Evolutionary conservation across 2,329 filamentous ascomycete species (phyloP), one percentile per base, ranked within the genome.

Genomic region (Fusarium miscanthi): DNA sequence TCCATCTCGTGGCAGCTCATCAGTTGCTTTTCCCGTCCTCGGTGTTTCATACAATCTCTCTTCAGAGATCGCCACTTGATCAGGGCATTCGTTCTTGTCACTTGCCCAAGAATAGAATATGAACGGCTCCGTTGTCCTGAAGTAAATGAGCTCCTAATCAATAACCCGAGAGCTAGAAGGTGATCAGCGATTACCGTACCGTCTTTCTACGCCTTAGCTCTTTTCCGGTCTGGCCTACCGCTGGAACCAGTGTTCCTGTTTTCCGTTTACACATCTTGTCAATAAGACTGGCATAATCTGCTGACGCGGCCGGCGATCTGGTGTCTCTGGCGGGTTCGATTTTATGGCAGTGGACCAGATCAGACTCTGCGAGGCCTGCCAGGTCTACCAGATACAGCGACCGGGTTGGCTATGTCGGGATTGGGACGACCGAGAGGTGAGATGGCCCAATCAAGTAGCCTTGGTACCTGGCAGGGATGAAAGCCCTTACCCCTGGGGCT

Each of bases 401-500:
- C 46, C 48, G 63, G 53, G 65, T 63, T 52, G 41, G 42, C 63
- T 48, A 68, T 59, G 54, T 48, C 52, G 41, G 63, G 19, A 45
- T 64, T 31, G 19, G 53, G 40, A 66, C 30, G 42, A 40, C 46
- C 63, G 42, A 30, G 11, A 69, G 49, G 40, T 33, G 30, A 51
- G 25, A 69, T 59, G 27, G 52, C 42, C 75, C 75, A 77, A 77
- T 77, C 69, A 68, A 43, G 49, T 48, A 17, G 40, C 16, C 46
- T 37, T 66, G 61, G 75, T 77, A 74, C 75, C 75, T 77, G 75
- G 45, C 75, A 76, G 62, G 68, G 73, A 70, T 71, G 43, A n/a
- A 30, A 57, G 35, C 49, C 38, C 27, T 66, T 66, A 46, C 60
- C 66, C 49, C 69, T 64, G 66, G 40, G 21, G 38, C 63, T 60